Evolutionary conservation across 495 filamentous ascomycete genomes (phyloP), one percentile per base, ranked within the genome.

Genomic region (Copromyces sp.): DNA sequence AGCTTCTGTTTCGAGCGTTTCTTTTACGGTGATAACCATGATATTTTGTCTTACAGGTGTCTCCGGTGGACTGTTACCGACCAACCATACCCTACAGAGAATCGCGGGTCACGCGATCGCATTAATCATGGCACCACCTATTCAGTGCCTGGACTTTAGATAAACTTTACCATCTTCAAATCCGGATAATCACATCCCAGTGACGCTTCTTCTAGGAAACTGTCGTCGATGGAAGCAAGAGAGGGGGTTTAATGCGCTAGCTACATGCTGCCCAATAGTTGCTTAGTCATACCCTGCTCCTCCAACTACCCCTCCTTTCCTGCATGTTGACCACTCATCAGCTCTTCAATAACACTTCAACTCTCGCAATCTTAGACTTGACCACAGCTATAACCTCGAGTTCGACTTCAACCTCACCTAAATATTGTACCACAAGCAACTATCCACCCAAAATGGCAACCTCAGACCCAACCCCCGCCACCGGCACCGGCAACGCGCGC

Each of bases 401-500:
- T n/a, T n/a, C n/a, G n/a, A n/a, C n/a, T 11, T 59, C 47, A 14
- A 14, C 20, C 5, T 11, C 53, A 16, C 7, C 2, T 12, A 16
- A 24, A 59, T 0, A 9, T 6, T 53, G 1, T 7, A 16, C 53
- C 24, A 61, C 12, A 61, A 17, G 3, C 5, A 61, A 35, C 12
- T 24, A 35, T 1, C 12, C 39, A 70, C 29, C 12, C 69, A n/a
- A 11, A 11, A 40, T 70, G 69, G 24, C 24, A 24, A 24, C 24
- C 24, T 0, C 24, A 24, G 5, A 65, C 29, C 12, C 53, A 35
- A 35, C 24, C 42, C 37, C 47, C 14, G 24, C 70, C 1, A 12
- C 16, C 29, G 39, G 42, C 39, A 35, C 3, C 4, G 44, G 42
- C 32, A 78, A 76, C 69, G 71, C 73, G 40, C 81, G 83, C 35